Conservation (phyloP, 2,329 filamentous ascomycete species). For the Penicillium sclerotigenum region DNA sequence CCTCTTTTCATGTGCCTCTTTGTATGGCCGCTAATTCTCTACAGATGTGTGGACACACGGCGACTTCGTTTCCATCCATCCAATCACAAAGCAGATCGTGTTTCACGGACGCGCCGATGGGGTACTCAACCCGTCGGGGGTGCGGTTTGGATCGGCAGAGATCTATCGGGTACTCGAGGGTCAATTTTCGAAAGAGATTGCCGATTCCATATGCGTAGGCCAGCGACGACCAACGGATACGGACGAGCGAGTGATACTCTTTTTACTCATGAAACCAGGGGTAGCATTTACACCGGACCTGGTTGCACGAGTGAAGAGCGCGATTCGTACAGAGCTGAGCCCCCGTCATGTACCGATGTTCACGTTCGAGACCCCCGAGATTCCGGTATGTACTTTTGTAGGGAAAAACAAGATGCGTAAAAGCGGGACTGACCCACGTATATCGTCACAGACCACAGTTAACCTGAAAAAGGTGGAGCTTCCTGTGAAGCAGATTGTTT, state of each 20-base stretch:
- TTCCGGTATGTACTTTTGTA: conserved; percentile 49
- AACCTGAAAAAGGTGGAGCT: conserved; percentile 83
- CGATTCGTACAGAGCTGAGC: conserved; percentile 64
- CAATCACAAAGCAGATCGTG: conserved; percentile 55
- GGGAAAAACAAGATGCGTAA: conserved; percentile 53
- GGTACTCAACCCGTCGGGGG: conserved; percentile 74
- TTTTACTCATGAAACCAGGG: conserved; percentile 54
- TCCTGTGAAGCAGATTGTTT: conserved; percentile 80
- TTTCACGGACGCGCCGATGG: conserved; percentile 56
- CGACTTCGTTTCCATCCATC: conserved; percentile 72
- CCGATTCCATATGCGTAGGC: conserved; percentile 73
- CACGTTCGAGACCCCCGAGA: conserved; percentile 75
- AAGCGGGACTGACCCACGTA: conserved; percentile 46
- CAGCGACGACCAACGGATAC: conserved; percentile 61
- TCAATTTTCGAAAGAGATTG: conserved; percentile 50
- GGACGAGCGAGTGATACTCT: conserved; percentile 60
- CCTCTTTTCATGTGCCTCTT: not conserved
- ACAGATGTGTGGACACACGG: conserved; percentile 73
- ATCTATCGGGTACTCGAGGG: conserved; percentile 67
- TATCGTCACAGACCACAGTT: conserved; percentile 61
- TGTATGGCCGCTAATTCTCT: not conserved
- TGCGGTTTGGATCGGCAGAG: conserved; percentile 76
- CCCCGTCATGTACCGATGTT: conserved; percentile 75
- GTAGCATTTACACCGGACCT: conserved; percentile 23
- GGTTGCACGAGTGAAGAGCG: conserved; percentile 58